phyloP scores from a whole-genome alignment of 176 grass and related monocot species.

The Areca catechu region DNA sequence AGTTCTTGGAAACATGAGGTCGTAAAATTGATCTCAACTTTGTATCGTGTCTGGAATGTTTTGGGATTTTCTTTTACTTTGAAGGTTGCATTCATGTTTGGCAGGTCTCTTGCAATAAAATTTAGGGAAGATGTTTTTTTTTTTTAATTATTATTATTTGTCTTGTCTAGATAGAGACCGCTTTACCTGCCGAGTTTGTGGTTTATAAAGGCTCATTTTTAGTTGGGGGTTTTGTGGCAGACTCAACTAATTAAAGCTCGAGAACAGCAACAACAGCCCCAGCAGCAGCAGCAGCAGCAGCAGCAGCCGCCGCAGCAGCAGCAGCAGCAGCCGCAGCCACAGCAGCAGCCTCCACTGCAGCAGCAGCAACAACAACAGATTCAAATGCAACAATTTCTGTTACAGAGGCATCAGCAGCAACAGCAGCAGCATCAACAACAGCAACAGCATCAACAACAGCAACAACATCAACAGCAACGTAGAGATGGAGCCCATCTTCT shows the following conservation, averaged over 20 bases:
- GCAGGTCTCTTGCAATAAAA: too few relatives aligned
- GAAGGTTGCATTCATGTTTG: too few relatives aligned
- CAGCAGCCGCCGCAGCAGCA: slow-evolving; percentile 60
- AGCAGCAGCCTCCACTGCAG: slow-evolving; percentile 23
- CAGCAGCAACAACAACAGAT: slow-evolving; percentile 4
- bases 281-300: slow-evolving; percentile 32
- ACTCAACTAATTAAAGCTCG: slow-evolving; percentile 88
- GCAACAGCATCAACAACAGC: too few relatives aligned
- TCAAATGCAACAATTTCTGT: too few relatives aligned
- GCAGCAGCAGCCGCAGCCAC: slow-evolving; percentile 43
- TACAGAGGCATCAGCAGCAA: slow-evolving; percentile 24
- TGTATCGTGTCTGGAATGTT: too few relatives aligned
- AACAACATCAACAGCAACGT: not conserved
- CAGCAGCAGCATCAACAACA: slow-evolving; percentile 12
- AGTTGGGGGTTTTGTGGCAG: slow-evolving; percentile 29
- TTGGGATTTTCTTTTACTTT: too few relatives aligned
- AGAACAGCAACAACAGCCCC: slow-evolving; percentile 59
- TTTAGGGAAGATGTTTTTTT: too few relatives aligned
- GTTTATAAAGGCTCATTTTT: not conserved
- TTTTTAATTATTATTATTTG: too few relatives aligned
- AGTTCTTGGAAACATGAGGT: too few relatives aligned
- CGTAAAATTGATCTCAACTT: too few relatives aligned
- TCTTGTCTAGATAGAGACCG: too few relatives aligned
- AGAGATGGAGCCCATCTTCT: slow-evolving; percentile 26
- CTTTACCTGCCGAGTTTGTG: not conserved